phyloP scores from a whole-genome alignment of 2,329 filamentous ascomycete species.

The Lachnellula hyalina region DNA sequence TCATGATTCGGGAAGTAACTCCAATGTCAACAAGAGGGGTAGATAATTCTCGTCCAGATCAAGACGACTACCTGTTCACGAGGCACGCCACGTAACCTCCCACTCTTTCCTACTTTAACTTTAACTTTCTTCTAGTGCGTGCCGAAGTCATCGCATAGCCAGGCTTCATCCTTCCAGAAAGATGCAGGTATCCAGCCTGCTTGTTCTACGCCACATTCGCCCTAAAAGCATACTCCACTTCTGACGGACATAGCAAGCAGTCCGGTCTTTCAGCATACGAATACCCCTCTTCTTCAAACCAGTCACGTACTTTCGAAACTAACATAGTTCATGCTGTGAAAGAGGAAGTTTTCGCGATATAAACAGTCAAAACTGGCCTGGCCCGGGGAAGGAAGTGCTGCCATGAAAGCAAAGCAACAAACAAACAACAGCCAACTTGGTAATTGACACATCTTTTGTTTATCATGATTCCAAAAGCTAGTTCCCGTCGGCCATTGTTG shows the following conservation, averaged over 20 bases:
- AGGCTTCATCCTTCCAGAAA: background rate
- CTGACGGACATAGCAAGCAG: background rate
- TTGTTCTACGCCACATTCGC: background rate
- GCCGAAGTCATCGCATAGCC: background rate
- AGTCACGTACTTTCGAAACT: background rate
- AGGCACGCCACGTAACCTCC: no score
- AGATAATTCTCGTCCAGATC: no score
- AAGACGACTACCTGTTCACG: no score
- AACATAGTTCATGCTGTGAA: background rate
- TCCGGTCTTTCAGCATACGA: background rate
- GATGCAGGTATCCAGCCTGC: background rate
- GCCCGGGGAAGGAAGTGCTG: no score
- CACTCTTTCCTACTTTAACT: no score
- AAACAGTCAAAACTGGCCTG: no score
- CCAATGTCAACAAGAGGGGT: background rate
- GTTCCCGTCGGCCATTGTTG: constrained; percentile 10
- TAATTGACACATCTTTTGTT: background rate
- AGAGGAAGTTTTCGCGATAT: background rate
- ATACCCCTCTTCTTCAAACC: background rate
- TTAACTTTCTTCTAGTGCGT: background rate
- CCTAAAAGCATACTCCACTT: background rate
- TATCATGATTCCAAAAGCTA: constrained; percentile 10
- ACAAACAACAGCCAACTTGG: constrained; percentile 1
- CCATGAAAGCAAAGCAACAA: background rate
- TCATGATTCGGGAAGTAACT: background rate